phyloP scores from a whole-genome alignment of 768 basidiomycete species.

The Leccinum rimulosum region DNA sequence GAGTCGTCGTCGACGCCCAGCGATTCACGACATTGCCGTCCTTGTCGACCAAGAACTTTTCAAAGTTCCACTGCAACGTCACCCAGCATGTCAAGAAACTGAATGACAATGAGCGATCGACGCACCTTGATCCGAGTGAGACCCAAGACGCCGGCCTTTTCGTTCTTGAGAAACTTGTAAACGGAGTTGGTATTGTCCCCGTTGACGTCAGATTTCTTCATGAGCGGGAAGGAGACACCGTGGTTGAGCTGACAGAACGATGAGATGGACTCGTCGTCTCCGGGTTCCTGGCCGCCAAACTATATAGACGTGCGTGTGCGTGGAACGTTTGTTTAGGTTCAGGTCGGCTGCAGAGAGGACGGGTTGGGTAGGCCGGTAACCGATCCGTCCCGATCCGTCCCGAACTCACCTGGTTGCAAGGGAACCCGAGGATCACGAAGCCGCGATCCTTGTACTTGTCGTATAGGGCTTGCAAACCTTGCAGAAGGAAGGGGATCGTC shows the following conservation, averaged over 20 bases:
- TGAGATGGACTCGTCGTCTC: slow-evolving; percentile 69
- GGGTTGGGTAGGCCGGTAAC: too few species aligned
- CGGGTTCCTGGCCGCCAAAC: slow-evolving; percentile 87
- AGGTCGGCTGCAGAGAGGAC: too few species aligned
- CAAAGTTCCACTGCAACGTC: slow-evolving; percentile 76
- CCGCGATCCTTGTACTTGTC: slow-evolving; percentile 77
- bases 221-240: slow-evolving; percentile 86
- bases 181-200: slow-evolving; percentile 82
- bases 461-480: slow-evolving; percentile 77
- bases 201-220: slow-evolving; percentile 94
- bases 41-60: slow-evolving; percentile 82
- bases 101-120: neutral
- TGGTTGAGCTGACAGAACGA: slow-evolving; percentile 80
- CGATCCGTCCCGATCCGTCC: neutral
- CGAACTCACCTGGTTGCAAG: slow-evolving; percentile 77
- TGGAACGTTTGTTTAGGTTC: neutral
- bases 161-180: slow-evolving; percentile 79
- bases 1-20: slow-evolving; percentile 77
- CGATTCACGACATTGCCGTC: slow-evolving; percentile 71
- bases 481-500: neutral
- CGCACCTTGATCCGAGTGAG: slow-evolving; percentile 71
- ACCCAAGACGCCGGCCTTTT: slow-evolving; percentile 73
- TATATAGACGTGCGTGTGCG: slow-evolving; percentile 27
- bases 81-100: neutral
- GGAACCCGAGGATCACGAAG: slow-evolving; percentile 84